Evolutionary conservation across 805 yeast genomes (phyloP).

Genomic region (Deakozyma indianensis): DNA sequence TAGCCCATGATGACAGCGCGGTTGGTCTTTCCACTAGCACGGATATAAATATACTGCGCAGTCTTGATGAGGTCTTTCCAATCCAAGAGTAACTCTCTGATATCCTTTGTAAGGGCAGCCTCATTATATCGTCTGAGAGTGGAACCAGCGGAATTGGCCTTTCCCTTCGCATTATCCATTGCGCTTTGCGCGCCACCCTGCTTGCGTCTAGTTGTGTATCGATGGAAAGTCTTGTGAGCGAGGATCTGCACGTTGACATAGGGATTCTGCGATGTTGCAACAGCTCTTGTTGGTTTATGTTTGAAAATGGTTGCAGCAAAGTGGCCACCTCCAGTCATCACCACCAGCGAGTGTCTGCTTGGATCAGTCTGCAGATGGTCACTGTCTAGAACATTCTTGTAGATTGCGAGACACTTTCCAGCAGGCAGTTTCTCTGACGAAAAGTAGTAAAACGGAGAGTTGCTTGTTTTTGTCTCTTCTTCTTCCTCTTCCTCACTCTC

Average conservation of each 20-base stretch:
- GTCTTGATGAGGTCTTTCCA: slow-evolving; percentile 48
- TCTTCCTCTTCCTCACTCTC: slow-evolving; percentile 19
- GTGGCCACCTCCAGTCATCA: slow-evolving; percentile 97
- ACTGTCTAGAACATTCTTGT: slow-evolving; percentile 44
- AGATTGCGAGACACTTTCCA: slow-evolving; percentile 45
- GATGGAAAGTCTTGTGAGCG: slow-evolving; percentile 75
- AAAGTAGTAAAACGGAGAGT: slow-evolving; percentile 55
- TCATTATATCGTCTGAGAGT: slow-evolving; percentile 81
- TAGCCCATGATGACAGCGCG: slow-evolving; percentile 53
- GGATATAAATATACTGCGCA: slow-evolving; percentile 59
- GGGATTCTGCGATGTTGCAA: slow-evolving; percentile 47
- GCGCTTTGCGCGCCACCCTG: slow-evolving; percentile 97
- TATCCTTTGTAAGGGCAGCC: slow-evolving; percentile 63
- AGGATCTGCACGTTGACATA: slow-evolving; percentile 26
- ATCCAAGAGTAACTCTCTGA: slow-evolving; percentile 45
- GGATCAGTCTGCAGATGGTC: slow-evolving; percentile 28
- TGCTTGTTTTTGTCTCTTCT: slow-evolving; percentile 21
- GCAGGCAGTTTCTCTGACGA: slow-evolving; percentile 32
- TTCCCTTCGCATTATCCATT: slow-evolving; percentile 81
- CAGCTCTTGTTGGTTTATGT: slow-evolving; percentile 40
- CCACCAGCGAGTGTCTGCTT: slow-evolving; percentile 43
- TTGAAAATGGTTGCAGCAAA: slow-evolving; percentile 90
- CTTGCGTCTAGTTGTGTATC: slow-evolving; percentile 91
- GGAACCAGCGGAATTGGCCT: slow-evolving; percentile 94
- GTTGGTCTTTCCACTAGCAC: slow-evolving; percentile 66